These are phyloP conservation scores for Chimonanthus salicifolius DNA, from an alignment of 164 flowering plant species.

Conservation along the genomic window DNA sequence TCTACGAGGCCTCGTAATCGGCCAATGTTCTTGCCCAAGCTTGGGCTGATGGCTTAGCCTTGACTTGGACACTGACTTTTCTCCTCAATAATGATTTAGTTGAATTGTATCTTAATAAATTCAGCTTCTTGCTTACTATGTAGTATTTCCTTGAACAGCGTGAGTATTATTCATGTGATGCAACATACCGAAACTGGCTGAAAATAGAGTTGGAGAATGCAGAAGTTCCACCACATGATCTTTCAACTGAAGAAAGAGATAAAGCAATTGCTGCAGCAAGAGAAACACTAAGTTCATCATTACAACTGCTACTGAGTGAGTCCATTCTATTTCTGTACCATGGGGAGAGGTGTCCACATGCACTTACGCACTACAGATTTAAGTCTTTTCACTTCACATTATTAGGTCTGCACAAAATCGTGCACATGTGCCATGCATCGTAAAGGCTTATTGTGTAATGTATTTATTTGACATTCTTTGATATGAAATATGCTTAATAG, in stretches of 20 bases:
- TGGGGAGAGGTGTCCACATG: no score
- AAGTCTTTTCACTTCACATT: background rate
- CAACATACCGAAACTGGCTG: constrained; percentile 91
- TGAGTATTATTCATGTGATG: constrained; percentile 94
- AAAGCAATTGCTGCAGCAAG: constrained; percentile 61
- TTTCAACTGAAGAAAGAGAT: constrained; percentile 75
- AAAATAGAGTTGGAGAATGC: constrained; percentile 72
- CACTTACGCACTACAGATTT: background rate
- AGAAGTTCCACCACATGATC: constrained; percentile 50
- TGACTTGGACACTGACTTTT: background rate
- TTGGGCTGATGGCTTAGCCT: constrained; percentile 4
- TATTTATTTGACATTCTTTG: background rate
- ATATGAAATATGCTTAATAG: background rate
- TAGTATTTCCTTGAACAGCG: constrained; percentile 38
- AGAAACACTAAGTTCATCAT: constrained; percentile 53
- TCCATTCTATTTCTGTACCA: constrained; percentile 2
- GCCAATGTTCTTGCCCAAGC: background rate
- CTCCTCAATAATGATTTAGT: background rate
- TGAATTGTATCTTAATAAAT: background rate
- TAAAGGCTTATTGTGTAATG: no score
- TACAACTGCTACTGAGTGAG: constrained; percentile 64
- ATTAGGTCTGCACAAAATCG: no score
- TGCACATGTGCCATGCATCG: no score
- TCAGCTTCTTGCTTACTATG: background rate
- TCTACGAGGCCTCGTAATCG: no score